Evolutionary conservation across 2,329 filamentous ascomycete genomes (phyloP), one percentile per base, ranked within the genome.

Genomic region (Penicillium nordicum): DNA sequence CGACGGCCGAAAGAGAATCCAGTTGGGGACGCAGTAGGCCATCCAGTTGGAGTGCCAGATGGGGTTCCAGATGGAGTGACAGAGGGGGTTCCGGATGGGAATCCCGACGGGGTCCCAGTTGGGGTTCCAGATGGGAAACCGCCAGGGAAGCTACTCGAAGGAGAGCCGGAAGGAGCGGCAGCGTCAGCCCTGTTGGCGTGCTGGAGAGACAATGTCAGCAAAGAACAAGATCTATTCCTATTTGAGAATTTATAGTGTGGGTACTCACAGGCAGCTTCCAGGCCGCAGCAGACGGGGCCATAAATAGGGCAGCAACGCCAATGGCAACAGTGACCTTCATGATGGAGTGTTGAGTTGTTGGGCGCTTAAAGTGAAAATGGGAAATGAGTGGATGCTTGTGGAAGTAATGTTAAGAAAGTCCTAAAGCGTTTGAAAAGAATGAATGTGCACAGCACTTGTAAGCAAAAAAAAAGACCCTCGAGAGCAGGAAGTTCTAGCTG

Each of bases 261-360:
- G 36, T 50, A 57, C 57, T 25, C 25, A 57, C 55, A 52, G 64
- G 53, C 38, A 60, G 53, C 37, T 58, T 54, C 47, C 57, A 60
- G 51, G 63, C 59, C 14, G 61, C 54, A 23, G 63, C 63, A 42
- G 63, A 63, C 14, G 63, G 63, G 50, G 60, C 57, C 50, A 71
- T 43, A 50, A 49, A 59, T 40, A 70, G 57, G 53, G 61, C 62
- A 44, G 63, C 62, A 58, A 63, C 50, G 54, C 64, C 66, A 47
- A 70, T 44, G 46, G 63, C 34, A 62, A 65, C 40, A 50, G 64
- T 63, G 52, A 64, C 53, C 63, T 69, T 72, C 69, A 72, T 71
- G 46, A 36, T 69, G 59, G 57, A 58, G 30, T 34, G 50, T 57
- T 48, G 43, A 38, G 18, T 38, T 40, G 9, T 44, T 41, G 40